These are phyloP conservation scores for Rhododendron henanense DNA, from an alignment of 148 eudicot genomes.

Conservation along the genomic window DNA sequence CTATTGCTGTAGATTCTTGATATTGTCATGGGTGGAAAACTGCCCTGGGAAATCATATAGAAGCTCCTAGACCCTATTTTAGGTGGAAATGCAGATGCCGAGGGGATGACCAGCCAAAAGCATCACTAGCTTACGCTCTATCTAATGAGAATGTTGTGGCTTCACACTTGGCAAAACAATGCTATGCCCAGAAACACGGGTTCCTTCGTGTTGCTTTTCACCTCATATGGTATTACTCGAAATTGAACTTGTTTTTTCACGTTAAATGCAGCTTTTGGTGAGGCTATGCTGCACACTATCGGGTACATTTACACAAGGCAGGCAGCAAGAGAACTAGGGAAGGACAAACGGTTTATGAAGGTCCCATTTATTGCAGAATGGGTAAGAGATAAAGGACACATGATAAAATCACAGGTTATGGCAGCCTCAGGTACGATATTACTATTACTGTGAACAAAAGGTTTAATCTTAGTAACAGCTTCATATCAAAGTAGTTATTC, in stretches of 20 bases:
- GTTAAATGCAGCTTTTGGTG: constrained; percentile 67
- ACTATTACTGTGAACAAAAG: background rate
- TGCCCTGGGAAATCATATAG: background rate
- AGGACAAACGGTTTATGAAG: constrained; percentile 61
- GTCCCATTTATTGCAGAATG: constrained; percentile 94
- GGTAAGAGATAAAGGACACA: constrained; percentile 92
- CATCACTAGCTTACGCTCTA: too few relatives aligned
- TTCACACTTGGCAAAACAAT: background rate
- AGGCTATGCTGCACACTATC: constrained; percentile 92
- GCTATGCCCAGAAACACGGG: background rate
- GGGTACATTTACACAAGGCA: constrained; percentile 95
- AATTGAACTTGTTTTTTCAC: constrained; percentile 1
- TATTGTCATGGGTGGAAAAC: background rate
- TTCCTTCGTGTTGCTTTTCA: background rate
- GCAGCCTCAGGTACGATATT: constrained; percentile 75
- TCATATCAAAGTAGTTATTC: background rate
- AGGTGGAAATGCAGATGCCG: background rate
- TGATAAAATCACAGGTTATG: constrained; percentile 73
- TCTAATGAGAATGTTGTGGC: background rate
- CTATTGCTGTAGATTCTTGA: background rate
- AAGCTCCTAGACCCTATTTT: background rate
- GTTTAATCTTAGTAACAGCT: background rate
- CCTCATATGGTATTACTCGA: background rate
- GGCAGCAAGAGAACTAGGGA: constrained; percentile 78
- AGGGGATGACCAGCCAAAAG: background rate